phyloP scores from a whole-genome alignment of 2,329 filamentous ascomycete species.

The Cladophialophora bantiana region DNA sequence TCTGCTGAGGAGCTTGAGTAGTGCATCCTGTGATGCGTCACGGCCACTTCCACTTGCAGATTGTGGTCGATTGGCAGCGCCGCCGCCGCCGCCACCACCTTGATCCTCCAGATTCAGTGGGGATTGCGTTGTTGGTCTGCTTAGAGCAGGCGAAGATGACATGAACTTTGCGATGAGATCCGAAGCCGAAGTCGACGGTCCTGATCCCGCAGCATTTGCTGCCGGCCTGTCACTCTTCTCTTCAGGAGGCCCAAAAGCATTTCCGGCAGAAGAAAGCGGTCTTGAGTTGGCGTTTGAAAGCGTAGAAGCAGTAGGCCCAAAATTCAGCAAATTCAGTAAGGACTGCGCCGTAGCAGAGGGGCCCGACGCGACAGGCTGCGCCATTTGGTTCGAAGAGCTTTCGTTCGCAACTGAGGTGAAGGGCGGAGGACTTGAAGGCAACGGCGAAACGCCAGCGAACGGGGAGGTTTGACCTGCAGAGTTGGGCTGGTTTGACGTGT shows the following conservation, averaged over 20 bases:
- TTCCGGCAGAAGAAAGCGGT: conserved; percentile 27
- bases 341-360: conserved; percentile 59
- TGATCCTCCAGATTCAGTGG: conserved; percentile 34
- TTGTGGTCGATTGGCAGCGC: not conserved
- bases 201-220: conserved; percentile 44
- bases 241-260: conserved; percentile 46
- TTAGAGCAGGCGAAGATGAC: conserved; percentile 50
- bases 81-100: conserved; percentile 25
- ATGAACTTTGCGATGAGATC: conserved; percentile 65
- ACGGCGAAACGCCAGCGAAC: conserved; percentile 22
- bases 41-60: conserved; percentile 43
- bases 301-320: conserved; percentile 57
- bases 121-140: conserved; percentile 44
- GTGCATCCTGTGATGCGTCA: conserved; percentile 79
- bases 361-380: conserved; percentile 15
- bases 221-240: conserved; percentile 15
- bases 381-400: conserved; percentile 13
- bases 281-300: conserved; percentile 5
- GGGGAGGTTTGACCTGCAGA: conserved; percentile 20
- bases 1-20: conserved; percentile 84
- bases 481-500: conserved; percentile 36
- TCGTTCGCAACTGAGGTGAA: conserved; percentile 18
- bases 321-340: conserved; percentile 70
- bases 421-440: conserved; percentile 29
- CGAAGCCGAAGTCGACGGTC: conserved; percentile 56